Base-by-base conservation (phyloP, 768 basidiomycete species). In the Cystoderma amianthinum region DNA sequence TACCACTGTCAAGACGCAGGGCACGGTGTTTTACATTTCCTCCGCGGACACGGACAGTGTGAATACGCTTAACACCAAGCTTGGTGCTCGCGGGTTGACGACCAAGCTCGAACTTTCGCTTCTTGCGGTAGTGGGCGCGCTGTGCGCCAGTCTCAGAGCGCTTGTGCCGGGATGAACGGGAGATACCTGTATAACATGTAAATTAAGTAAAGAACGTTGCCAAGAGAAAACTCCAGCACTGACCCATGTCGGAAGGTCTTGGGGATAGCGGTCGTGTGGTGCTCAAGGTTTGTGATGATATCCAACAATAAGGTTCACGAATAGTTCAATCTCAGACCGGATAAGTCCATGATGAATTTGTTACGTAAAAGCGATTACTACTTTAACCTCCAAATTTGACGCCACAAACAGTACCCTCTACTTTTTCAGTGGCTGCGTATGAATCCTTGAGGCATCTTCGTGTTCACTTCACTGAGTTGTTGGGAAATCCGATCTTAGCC, bases 91-190 rank as follows among this genome's bases (percentile, higher is more conserved):
- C 96, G 44, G 96, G 74, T 64, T 98, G 96, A 62, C 96, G 92
- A 62, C 95, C 96, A 58, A 97, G 83, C 78, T 99, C 96, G 71
- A 98, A 98, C 75, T 98, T 97, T 85, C 96, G 84, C 90, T 98
- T 99, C 81, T 99, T 99, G 78, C 95, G 91, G 74, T 93, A 95
- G 72, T 86, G 82, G 55, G 92, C 82, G 56, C 87, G 85, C 68
- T 92, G 87, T 45, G 87, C 90, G 58, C 90, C 95, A 37, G 91
- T 84, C 55, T 79, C 85, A 52, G 92, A 87, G 63, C 94, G 91
- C 72, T 98, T 98, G 79, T 98, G 92, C 64, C 95, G 80, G 57
- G 93, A 95, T 50, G 92, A 80, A 57, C 95, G 86, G 59, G 95
- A 88, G 65, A 98, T 97, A 91, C 94, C 94, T 92, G 54, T 17